These are phyloP conservation scores for Calonectria leucothoes DNA, from an alignment of 2,329 filamentous ascomycete genomes.

Conservation along the genomic window DNA sequence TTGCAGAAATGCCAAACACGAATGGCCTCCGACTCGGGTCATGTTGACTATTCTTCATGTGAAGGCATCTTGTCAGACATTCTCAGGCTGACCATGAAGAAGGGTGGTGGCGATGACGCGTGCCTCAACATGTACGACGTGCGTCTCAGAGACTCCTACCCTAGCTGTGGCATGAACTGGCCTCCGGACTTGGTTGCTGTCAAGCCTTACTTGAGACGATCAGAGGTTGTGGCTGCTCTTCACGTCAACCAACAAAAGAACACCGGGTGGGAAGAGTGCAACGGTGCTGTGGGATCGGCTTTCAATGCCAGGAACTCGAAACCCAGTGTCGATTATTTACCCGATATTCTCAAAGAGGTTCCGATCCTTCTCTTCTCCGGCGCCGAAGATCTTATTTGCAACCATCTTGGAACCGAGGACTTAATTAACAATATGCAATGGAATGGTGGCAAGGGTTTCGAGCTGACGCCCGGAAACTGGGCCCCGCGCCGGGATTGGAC, in stretches of 20 bases:
- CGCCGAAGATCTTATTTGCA: constrained; percentile 95
- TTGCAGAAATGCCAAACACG: constrained; percentile 76
- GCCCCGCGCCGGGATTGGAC: constrained; percentile 95
- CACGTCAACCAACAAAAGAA: constrained; percentile 86
- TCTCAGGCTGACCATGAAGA: constrained; percentile 70
- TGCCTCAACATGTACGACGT: constrained; percentile 99
- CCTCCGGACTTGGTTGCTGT: constrained; percentile 84
- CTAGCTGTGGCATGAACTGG: constrained; percentile 97
- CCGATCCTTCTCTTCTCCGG: constrained; percentile 91
- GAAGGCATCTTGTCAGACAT: constrained; percentile 82
- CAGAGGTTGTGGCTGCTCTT: constrained; percentile 83
- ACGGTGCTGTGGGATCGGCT: constrained; percentile 77
- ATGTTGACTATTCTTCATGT: constrained; percentile 77
- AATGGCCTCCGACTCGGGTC: constrained; percentile 56
- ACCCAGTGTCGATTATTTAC: constrained; percentile 80
- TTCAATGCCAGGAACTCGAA: constrained; percentile 79
- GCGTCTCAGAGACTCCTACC: constrained; percentile 81
- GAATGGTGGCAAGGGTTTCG: constrained; percentile 93
- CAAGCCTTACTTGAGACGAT: constrained; percentile 84
- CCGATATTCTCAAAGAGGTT: constrained; percentile 80
- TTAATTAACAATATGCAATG: constrained; percentile 91
- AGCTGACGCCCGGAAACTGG: constrained; percentile 86
- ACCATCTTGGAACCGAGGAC: constrained; percentile 92
- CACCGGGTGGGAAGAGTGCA: constrained; percentile 93
- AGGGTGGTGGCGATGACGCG: constrained; percentile 61